Percentiles rank a stretch among this genome's conserved stretches.
These are phyloP conservation scores for Actinomortierella ambigua DNA, from an alignment of 371 early-diverging fungal genomes.

Conservation along the genomic window DNA sequence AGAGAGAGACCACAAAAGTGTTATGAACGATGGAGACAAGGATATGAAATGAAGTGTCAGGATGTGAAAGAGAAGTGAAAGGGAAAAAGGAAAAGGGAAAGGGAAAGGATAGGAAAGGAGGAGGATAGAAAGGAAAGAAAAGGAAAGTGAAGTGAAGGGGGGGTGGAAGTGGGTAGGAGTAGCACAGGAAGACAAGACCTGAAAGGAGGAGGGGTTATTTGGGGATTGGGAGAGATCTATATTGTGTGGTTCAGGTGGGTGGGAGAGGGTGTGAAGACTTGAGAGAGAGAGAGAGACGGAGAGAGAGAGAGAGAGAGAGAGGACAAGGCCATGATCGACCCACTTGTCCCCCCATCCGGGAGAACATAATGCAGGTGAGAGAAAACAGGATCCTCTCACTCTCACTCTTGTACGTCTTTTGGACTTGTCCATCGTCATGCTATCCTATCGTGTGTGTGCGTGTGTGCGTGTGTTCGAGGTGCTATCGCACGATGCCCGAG, in stretches of 20 bases:
- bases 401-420: too few relatives aligned
- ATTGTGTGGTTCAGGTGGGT: not conserved
- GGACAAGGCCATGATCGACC: too few relatives aligned
- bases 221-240: not conserved
- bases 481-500: too few relatives aligned
- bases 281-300: not conserved
- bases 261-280: not conserved
- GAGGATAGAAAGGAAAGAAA: not conserved
- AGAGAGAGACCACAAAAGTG: not conserved
- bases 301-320: not conserved
- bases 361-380: too few relatives aligned
- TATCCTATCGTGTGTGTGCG: too few relatives aligned
- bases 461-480: too few relatives aligned
- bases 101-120: not conserved
- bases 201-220: too few relatives aligned
- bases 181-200: too few relatives aligned
- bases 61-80: not conserved
- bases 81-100: not conserved
- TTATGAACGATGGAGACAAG: not conserved
- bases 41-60: not conserved
- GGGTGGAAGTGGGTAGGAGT: not conserved
- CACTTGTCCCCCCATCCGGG: too few relatives aligned
- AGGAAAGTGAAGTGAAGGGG: not conserved
- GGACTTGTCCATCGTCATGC: too few relatives aligned
- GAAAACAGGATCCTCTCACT: too few relatives aligned